Percentiles rank a stretch among this genome's conserved stretches.
Conservation (phyloP, 257 asterid genomes). For the Cynanchum wilfordii region DNA sequence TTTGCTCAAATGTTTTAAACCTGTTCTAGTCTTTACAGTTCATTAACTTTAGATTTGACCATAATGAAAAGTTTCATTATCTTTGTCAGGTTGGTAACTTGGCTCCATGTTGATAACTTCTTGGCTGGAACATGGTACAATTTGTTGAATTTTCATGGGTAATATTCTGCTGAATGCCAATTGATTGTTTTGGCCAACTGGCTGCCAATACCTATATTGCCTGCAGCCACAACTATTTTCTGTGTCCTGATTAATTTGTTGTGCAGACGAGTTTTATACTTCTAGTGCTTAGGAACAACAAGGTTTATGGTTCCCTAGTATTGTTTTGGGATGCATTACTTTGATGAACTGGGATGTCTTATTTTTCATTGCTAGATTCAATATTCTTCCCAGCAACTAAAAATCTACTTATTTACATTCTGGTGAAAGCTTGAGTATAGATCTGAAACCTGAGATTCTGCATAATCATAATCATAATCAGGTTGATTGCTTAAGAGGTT, state of each 20-base stretch:
- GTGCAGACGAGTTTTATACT: neutral
- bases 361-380: neutral
- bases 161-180: neutral
- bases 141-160: neutral
- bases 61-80: neutral
- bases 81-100: conserved; percentile 5
- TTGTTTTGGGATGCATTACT: neutral
- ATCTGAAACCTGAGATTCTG: neutral
- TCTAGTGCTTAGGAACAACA: conserved; percentile 7
- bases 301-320: neutral
- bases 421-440: neutral
- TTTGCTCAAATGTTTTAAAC: neutral
- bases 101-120: neutral
- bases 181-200: neutral
- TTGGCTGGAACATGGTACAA: neutral
- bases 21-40: neutral
- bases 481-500: neutral
- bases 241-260: conserved; percentile 11
- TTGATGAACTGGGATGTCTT: neutral
- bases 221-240: neutral
- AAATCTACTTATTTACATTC: neutral
- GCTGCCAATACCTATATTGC: conserved; percentile 5
- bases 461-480: neutral
- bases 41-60: neutral
- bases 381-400: neutral